Percentiles rank a stretch among this genome's conserved stretches.
Evolutionary conservation across 306 rosid species (phyloP).

Genomic region (Quercus berberidifolia): DNA sequence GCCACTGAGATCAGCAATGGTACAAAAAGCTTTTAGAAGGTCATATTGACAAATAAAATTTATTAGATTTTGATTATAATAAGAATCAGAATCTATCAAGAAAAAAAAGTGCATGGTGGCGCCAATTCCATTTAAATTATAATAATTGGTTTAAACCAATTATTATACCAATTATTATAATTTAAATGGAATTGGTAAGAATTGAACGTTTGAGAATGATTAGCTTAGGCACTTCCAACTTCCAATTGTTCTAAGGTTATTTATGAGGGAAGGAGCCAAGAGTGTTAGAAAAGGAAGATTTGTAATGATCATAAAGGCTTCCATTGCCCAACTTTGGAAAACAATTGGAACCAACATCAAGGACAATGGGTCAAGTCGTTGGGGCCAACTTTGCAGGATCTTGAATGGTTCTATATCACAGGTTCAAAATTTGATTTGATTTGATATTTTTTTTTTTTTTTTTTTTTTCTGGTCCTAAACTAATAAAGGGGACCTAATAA

Average conservation of each 20-base stretch:
- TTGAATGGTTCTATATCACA: not conserved
- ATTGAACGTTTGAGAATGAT: not conserved
- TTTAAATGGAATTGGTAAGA: not conserved
- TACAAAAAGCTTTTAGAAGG: not conserved
- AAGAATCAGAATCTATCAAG: not conserved
- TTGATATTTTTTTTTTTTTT: not conserved
- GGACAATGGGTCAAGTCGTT: not conserved
- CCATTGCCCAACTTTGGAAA: constrained; percentile 19
- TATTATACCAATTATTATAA: no score
- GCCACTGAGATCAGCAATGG: not conserved
- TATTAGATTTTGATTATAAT: not conserved
- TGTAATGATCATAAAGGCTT: not conserved
- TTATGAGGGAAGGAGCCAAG: no score
- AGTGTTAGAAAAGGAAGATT: constrained; percentile 12
- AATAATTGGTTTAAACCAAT: not conserved
- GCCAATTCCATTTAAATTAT: constrained; percentile 19
- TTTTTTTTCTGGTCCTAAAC: no score
- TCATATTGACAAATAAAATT: constrained; percentile 7
- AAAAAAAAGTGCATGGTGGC: not conserved
- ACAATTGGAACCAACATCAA: constrained; percentile 19
- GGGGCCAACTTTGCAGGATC: constrained; percentile 7
- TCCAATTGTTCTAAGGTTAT: not conserved
- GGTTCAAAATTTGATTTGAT: constrained; percentile 5
- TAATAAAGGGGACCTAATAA: no score
- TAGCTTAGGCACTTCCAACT: not conserved